Evolutionary conservation across 108 stramenopile species (phyloP).

Genomic region (Cyclotella baltica): DNA sequence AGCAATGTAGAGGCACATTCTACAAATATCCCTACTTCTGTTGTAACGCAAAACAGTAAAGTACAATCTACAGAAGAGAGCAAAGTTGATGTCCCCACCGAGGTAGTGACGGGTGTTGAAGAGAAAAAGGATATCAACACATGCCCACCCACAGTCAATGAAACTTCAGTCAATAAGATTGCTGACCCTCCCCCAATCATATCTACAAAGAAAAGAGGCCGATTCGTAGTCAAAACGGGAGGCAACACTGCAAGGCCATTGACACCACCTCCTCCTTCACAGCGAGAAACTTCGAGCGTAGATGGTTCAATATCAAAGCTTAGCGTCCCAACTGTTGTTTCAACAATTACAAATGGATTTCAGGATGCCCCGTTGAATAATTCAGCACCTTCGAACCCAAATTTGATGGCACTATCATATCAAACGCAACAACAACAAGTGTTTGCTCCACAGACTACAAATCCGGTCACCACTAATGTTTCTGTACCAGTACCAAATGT

Average conservation of each 20-base stretch:
- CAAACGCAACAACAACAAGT: neutral
- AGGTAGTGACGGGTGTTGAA: neutral
- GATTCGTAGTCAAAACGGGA: slow-evolving; percentile 40
- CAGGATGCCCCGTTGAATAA: neutral
- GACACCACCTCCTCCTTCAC: neutral
- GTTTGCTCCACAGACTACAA: neutral
- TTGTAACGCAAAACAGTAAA: neutral
- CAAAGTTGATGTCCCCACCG: neutral
- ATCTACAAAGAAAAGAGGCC: slow-evolving; percentile 42
- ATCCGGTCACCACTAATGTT: neutral
- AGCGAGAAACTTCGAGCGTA: neutral
- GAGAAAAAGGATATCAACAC: neutral
- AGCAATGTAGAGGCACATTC: neutral
- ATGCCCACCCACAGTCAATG: neutral
- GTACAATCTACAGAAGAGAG: neutral
- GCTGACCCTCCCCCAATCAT: neutral
- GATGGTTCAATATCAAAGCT: neutral
- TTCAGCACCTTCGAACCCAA: neutral
- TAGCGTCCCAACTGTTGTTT: slow-evolving; percentile 4
- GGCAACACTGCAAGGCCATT: slow-evolving; percentile 6
- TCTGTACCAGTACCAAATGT: slow-evolving; percentile 10
- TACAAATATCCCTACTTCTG: neutral
- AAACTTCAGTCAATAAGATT: neutral
- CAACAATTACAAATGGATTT: neutral
- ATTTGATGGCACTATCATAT: neutral